Percentiles rank a stretch among this genome's conserved stretches.
phyloP scores from a whole-genome alignment of 345 rosid genomes.

The Geranium brycei region DNA sequence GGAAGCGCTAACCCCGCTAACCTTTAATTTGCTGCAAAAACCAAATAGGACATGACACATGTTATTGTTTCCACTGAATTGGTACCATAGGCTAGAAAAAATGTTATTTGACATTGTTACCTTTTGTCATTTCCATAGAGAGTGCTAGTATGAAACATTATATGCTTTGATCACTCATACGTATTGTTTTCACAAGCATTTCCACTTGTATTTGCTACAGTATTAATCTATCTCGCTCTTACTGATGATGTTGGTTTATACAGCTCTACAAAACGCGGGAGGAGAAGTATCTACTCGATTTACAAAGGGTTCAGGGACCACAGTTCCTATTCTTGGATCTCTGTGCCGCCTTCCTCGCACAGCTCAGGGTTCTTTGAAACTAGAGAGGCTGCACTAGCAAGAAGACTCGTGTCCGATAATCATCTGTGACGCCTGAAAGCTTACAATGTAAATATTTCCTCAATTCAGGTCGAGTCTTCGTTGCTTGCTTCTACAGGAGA shows the following conservation, averaged over 20 bases:
- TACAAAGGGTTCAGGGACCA: conserved; percentile 86
- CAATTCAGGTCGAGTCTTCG: neutral
- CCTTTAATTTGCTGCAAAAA: no score
- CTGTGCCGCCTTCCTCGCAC: conserved; percentile 89
- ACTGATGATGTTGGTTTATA: neutral
- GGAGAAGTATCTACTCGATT: conserved; percentile 84
- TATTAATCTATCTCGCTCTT: no score
- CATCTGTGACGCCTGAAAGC: neutral
- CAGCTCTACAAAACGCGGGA: conserved; percentile 88
- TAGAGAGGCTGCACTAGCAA: conserved; percentile 7
- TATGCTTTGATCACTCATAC: no score
- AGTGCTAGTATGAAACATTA: no score
- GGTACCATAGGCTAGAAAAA: no score
- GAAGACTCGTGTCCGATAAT: conserved; percentile 2
- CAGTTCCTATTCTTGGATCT: conserved; percentile 92
- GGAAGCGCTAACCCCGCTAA: no score
- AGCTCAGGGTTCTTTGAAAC: conserved; percentile 69
- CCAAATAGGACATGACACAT: no score
- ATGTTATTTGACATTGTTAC: no score
- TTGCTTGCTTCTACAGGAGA: neutral
- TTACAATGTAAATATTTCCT: neutral
- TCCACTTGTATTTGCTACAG: no score
- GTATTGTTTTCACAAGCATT: no score
- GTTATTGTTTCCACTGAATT: no score
- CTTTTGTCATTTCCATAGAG: no score